phyloP scores from a whole-genome alignment of 140 eudicot genomes.

The Bidens hawaiensis region DNA sequence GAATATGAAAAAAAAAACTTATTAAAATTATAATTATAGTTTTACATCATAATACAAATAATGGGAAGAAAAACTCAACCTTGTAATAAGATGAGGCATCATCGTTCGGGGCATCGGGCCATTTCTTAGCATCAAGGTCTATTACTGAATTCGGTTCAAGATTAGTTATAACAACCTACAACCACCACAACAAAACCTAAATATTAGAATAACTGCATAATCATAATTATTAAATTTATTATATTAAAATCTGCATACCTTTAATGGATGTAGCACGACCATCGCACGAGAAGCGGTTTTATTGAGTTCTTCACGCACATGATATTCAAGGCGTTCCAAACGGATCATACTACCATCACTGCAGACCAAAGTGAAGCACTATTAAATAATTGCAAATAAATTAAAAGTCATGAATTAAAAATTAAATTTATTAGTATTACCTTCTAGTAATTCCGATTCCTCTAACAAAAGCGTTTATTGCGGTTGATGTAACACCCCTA shows the following conservation, averaged over 20 bases:
- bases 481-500: constrained; percentile 82
- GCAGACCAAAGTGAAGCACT: constrained; percentile 19
- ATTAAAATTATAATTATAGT: neutral
- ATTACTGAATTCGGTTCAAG: constrained; percentile 58
- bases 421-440: constrained; percentile 27
- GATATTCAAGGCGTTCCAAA: constrained; percentile 77
- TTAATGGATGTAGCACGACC: constrained; percentile 89
- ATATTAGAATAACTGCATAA: neutral
- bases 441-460: constrained; percentile 97
- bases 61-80: constrained; percentile 33
- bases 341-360: constrained; percentile 87
- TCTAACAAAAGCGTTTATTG: constrained; percentile 82
- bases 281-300: constrained; percentile 81
- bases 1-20: neutral
- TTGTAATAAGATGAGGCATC: constrained; percentile 76
- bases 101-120: constrained; percentile 94
- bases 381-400: neutral
- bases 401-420: neutral
- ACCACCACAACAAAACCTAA: neutral
- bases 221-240: neutral
- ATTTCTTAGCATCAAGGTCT: constrained; percentile 93
- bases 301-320: constrained; percentile 87
- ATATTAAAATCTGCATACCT: constrained; percentile 43
- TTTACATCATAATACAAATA: neutral
- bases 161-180: constrained; percentile 87